Base-by-base conservation (phyloP, 192 early-diverging fungal species). In the Linnemannia schmuckeri region DNA sequence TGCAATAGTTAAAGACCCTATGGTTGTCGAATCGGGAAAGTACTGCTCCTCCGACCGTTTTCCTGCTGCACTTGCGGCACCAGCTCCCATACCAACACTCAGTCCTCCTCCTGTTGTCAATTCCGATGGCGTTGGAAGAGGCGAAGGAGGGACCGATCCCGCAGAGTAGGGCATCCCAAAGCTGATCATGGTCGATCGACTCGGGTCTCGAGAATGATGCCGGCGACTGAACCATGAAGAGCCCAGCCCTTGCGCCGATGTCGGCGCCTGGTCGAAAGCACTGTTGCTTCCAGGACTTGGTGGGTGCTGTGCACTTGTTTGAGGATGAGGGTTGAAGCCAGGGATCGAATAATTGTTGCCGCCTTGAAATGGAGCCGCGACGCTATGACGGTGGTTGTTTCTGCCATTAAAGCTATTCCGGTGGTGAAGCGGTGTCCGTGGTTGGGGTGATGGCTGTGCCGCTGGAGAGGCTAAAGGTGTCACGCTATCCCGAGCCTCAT, bases 321-420 rank as follows among this genome's bases (percentile, higher is more conserved):
- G 33, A 30, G 41, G 70, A 35, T 70, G 12, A 38, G 55, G 17
- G 30, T n/a, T 70, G 33, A 80, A 80, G 1, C 79, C 72, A 24
- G 79, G 79, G 40, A 80, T 80, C 7, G 79, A 7, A 47, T 80
- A 80, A 35, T 80, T 80, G 38, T 80, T 80, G 13, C 79, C 79
- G 15, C 79, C 44, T 41, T 74, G 72, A 20, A 80, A 80, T 27
- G 79, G 79, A 9, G 79, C 79, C 7, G 41, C 33, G 35, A 80
- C 72, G 33, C 71, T 74, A 4, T 38, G 72, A 20, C 79, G 79
- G 57, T 37, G 61, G 27, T 33, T 73, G 72, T 68, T 42, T 22
- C 57, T 37, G 42, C 44, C 73, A 24, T 37, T 52, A 22, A 49
- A 47, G 38, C 79, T 80, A 27, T 52, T 33, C 18, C 72, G 79